Evolutionary conservation across 1,284 basidiomycete species (phyloP).

Genomic region (Omphalotus olearius): DNA sequence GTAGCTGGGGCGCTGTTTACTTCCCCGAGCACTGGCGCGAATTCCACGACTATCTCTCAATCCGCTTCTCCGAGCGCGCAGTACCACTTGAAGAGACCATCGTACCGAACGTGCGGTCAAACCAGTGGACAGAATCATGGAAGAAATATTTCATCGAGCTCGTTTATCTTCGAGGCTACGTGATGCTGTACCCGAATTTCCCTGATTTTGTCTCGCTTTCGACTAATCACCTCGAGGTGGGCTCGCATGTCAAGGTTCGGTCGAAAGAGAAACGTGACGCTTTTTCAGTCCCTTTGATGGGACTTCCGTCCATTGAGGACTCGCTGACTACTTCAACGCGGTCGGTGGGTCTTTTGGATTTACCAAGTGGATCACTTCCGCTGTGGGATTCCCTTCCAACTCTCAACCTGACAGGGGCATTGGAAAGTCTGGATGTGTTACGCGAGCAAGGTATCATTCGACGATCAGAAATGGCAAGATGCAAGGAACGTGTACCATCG

Average conservation of each 20-base stretch:
- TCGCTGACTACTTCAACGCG: conserved; percentile 10
- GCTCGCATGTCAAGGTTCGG: conserved; percentile 59
- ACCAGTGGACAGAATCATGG: conserved; percentile 78
- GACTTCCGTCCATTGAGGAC: conserved; percentile 22
- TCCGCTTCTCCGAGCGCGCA: conserved; percentile 52
- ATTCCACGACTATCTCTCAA: conserved; percentile 71
- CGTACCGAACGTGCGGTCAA: conserved; percentile 73
- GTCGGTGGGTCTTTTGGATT: conserved; percentile 42
- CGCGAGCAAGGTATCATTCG: neutral
- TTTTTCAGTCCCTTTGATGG: conserved; percentile 70
- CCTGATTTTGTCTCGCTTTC: conserved; percentile 65
- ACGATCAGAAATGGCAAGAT: neutral
- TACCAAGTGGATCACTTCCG: conserved; percentile 56
- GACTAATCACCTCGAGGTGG: conserved; percentile 81
- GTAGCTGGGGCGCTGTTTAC: conserved; percentile 88
- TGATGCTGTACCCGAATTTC: conserved; percentile 86
- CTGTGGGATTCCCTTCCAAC: conserved; percentile 52
- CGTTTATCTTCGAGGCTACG: conserved; percentile 72
- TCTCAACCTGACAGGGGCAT: conserved; percentile 62
- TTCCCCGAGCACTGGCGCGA: conserved; percentile 84
- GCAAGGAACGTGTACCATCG: no score
- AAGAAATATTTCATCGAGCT: conserved; percentile 87
- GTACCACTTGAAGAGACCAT: conserved; percentile 42
- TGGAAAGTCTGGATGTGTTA: conserved; percentile 38
- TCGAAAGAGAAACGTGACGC: conserved; percentile 55